Base-by-base conservation (phyloP, 2,329 filamentous ascomycete genomes). In the Aspergillus versicolor region DNA sequence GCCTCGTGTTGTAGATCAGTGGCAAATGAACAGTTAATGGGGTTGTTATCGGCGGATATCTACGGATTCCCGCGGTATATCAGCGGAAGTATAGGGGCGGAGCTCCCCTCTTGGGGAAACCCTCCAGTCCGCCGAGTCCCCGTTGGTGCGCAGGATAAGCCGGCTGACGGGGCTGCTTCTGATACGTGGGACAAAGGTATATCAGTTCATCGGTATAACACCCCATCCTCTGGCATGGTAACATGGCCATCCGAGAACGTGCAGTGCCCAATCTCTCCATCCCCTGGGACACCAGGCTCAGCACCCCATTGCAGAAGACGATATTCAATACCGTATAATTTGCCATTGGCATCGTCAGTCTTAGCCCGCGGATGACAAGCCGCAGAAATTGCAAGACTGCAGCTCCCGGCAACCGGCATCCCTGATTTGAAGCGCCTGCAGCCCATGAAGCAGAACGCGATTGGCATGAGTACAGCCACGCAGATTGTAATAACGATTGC, bases 351-450 rank as follows among this genome's bases (percentile, higher is more conserved):
- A 3, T 5, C 17, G 3, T 34, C 24, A 11, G 2, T 3, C 1
- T 6, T 19, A 47, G n/a, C 22, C 22, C 43, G 6, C 11, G 40
- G 49, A 43, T 73, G 70, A 58, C 71, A 74, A 13, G 70, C 69
- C 5, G 71, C 70, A 6, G 67, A 65, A 45, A 74, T 73, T 9
- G 67, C 72, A 9, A 66, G 54, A 49, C 70, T 74, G 53, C 71
- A 73, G 34, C 65, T 73, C 1, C 63, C 63, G 1, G 60, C 70
- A 21, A 73, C 57, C 1, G 68, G 70, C 52, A 73, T 70, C 1
- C 58, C 60, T 2, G 63, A 54, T 24, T 61, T 54, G 21, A 65
- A 64, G 17, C 55, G 60, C 43, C 57, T 48, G 12, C 47, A 61
- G 1, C 66, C 62, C 2, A 70, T 37, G 0, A 58, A 47, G 8